Base-by-base conservation (phyloP, 106 monocot genomes). In the Dendrobium huoshanense region DNA sequence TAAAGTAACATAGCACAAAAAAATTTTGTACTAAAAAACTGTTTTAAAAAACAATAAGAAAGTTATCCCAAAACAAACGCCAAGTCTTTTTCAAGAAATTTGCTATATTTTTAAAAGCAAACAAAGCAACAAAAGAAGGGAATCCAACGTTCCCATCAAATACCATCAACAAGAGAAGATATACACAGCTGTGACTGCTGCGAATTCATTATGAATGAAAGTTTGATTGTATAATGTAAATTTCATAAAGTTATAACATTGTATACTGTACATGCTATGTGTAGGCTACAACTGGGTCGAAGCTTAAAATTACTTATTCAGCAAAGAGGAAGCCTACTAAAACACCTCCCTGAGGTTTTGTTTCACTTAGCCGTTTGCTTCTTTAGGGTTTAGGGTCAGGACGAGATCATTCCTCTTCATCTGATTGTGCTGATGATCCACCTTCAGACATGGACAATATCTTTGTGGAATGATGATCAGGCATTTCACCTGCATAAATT, bases 401-500 rank as follows among this genome's bases (percentile, higher is more conserved):
- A 16, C 37, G 16, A 0, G 43, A 44, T 74, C 74, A 74, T 19
- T 74, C 74, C 74, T 74, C 74, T 44, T 74, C 74, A 44, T 74
- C 74, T 41, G 74, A 74, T 42, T 74, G 74, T 74, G 74, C 19
- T 42, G 74, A 15, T 72, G 72, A 72, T 72, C 40, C 72, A 72
- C 4, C 27, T 72, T 15, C 41, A 74, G 43, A 43, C 22, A 41
- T 74, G 1, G 19, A 29, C 7, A 41, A 74, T 20, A 74, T 74
- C 74, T 74, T 74, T 74, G 74, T 74, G 9, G 74, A 74, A 74
- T 29, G 41, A 44, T 74, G 74, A 74, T 74, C 74, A 22, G 74
- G 74, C 43, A 74, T 20, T 42, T 44, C n/a, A 44, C 74, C 74
- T 72, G 5, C 11, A 72, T 16, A 40, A 72, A 10, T 65, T 8